These are phyloP conservation scores for Phlebiopsis flavidoalba DNA, from an alignment of 768 basidiomycete genomes.

Conservation along the genomic window DNA sequence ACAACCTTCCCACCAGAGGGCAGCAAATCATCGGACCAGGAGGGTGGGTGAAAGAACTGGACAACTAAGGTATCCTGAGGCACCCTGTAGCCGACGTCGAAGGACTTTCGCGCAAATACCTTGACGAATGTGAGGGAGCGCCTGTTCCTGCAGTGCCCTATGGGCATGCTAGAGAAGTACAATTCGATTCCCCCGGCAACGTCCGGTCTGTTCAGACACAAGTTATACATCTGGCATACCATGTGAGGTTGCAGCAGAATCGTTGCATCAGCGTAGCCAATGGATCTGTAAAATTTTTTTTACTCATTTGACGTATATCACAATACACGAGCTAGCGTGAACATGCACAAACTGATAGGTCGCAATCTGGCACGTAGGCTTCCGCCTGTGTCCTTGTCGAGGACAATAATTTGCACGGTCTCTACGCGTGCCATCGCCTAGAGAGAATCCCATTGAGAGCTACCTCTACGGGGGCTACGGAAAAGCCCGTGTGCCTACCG, in stretches of 20 bases:
- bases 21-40: constrained; percentile 31
- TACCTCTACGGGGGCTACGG: neutral
- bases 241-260: constrained; percentile 99
- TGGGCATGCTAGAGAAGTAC: constrained; percentile 68
- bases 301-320: neutral
- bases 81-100: constrained; percentile 90
- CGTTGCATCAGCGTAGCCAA: constrained; percentile 84
- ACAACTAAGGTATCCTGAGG: constrained; percentile 84
- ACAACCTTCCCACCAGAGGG: constrained; percentile 56
- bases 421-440: constrained; percentile 43
- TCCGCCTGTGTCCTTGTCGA: constrained; percentile 16
- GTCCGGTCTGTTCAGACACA: no score
- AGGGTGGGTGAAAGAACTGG: constrained; percentile 80
- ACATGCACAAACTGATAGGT: constrained; percentile 34
- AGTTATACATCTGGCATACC: no score
- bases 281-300: constrained; percentile 38
- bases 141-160: constrained; percentile 72
- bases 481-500: constrained; percentile 35
- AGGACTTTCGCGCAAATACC: constrained; percentile 70
- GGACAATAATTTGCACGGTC: constrained; percentile 44
- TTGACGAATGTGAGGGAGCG: constrained; percentile 65
- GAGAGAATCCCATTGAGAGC: neutral
- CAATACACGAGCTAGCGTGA: neutral
- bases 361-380: constrained; percentile 51
- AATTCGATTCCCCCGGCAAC: no score